Evolutionary conservation across 1,284 basidiomycete species (phyloP).

Genomic region (Ceratobasidium sp.): DNA sequence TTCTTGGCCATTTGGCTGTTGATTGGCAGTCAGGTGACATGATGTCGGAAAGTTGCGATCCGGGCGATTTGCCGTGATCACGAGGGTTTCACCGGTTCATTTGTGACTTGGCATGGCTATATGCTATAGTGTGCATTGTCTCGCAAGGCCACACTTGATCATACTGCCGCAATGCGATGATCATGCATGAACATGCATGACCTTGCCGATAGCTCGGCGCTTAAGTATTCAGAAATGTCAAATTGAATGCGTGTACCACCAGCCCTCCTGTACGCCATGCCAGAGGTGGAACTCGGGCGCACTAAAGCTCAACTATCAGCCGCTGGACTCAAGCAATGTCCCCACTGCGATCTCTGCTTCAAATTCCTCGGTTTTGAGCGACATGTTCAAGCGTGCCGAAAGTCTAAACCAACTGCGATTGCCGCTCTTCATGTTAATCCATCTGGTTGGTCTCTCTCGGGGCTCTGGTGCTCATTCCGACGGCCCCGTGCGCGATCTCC

Average conservation of each 20-base stretch:
- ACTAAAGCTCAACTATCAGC: background rate
- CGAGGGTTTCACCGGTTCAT: no score
- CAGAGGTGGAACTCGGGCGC: background rate
- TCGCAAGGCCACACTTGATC: no score
- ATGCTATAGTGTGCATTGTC: no score
- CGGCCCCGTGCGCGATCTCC: no score
- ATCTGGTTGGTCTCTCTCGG: no score
- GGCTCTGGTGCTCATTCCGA: no score
- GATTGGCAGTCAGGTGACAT: background rate
- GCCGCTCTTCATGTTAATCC: background rate
- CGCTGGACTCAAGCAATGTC: background rate
- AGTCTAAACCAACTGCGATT: background rate
- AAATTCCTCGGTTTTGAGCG: background rate
- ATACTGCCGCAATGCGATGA: no score
- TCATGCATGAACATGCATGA: background rate
- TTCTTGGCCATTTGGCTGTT: background rate
- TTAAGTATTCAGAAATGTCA: background rate
- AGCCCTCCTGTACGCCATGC: background rate
- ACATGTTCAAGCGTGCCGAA: background rate
- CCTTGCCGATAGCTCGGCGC: background rate
- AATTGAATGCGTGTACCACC: background rate
- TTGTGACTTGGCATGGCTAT: no score
- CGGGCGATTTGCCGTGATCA: no score
- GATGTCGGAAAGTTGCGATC: background rate
- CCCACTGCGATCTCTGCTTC: background rate